phyloP scores from a whole-genome alignment of 768 basidiomycete genomes.

The Agrocybe pediades region DNA sequence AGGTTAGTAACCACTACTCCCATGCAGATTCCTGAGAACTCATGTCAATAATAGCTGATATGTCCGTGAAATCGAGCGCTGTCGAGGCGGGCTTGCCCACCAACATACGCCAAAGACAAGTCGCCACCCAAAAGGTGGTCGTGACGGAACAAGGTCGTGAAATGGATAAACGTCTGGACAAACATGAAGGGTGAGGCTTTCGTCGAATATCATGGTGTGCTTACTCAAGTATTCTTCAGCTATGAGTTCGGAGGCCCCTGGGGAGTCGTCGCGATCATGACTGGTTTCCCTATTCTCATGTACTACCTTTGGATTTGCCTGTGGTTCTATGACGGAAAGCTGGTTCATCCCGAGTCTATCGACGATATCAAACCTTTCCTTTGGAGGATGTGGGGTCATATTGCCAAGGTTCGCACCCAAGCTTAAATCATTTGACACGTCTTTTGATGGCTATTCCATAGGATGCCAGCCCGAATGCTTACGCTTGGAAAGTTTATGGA shows the following conservation, averaged over 20 bases:
- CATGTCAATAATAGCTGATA: background rate
- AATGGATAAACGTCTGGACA: slow-evolving; percentile 72
- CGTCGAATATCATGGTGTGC: background rate
- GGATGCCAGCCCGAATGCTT: slow-evolving; percentile 90
- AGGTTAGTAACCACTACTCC: background rate
- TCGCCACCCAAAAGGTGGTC: slow-evolving; percentile 29
- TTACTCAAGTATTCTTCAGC: slow-evolving; percentile 37
- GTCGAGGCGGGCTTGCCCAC: slow-evolving; percentile 8
- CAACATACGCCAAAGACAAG: slow-evolving; percentile 23
- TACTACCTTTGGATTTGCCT: slow-evolving; percentile 99
- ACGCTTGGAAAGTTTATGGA: slow-evolving; percentile 89
- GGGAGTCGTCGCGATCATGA: slow-evolving; percentile 92
- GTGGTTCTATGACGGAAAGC: slow-evolving; percentile 90
- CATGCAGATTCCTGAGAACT: background rate
- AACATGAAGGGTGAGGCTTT: slow-evolving; percentile 56
- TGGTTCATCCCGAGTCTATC: slow-evolving; percentile 67
- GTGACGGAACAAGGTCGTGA: slow-evolving; percentile 74
- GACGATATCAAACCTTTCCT: slow-evolving; percentile 81
- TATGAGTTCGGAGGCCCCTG: slow-evolving; percentile 97
- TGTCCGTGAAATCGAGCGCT: slow-evolving; percentile 14
- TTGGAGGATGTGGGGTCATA: slow-evolving; percentile 80
- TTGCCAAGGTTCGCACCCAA: slow-evolving; percentile 57
- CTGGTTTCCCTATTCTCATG: slow-evolving; percentile 92
- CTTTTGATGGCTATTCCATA: slow-evolving; percentile 28
- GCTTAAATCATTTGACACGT: background rate